Base-by-base conservation (phyloP, 2,329 filamentous ascomycete genomes). In the Aureobasidium sp. region DNA sequence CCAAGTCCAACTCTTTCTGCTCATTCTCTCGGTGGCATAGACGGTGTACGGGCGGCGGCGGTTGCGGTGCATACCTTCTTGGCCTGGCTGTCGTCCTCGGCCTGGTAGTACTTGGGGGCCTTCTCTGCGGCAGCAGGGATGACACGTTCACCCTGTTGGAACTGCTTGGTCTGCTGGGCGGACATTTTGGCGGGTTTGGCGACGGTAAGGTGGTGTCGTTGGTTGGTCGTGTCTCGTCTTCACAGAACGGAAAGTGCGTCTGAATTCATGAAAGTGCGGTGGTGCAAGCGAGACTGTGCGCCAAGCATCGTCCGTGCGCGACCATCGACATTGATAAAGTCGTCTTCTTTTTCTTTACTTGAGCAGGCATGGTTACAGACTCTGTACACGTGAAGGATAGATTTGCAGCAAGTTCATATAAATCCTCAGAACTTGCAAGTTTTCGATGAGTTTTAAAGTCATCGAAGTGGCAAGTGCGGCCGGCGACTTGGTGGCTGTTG, bases 21-120 rank as follows among this genome's bases (percentile, higher is more conserved):
- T 56, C 55, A n/a, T 47, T 47, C 42, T 42, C 55, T 58, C 42
- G 56, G 34, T 15, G n/a, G 22, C 31, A 34, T 34, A 34, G 31
- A 34, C 31, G 31, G 31, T 34, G 41, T 49, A 25, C 37, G 3
- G 44, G 25, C 44, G 8, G 14, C 34, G 22, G 11, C 22, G 36
- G 55, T 31, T 27, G 31, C 20, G 52, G n/a, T 49, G 56, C 91
- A 85, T 86, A 99, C 94, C 90, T 95, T 93, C 87, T 92, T 96
- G 75, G 87, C 85, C 81, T 88, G 82, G 78, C 85, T 78, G 77
- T 93, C 89, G 81, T 97, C 93, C 80, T 95, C 89, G 77, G 91
- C 90, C 79, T 91, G 90, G 84, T 99, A 99, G 91, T 93, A 99
- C 85, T 97, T 97, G 85, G 90, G 87, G 75, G 93, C 93, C 90